Evolutionary conservation across 2,329 filamentous ascomycete species (phyloP).

Genomic region (Botrytis elliptica): DNA sequence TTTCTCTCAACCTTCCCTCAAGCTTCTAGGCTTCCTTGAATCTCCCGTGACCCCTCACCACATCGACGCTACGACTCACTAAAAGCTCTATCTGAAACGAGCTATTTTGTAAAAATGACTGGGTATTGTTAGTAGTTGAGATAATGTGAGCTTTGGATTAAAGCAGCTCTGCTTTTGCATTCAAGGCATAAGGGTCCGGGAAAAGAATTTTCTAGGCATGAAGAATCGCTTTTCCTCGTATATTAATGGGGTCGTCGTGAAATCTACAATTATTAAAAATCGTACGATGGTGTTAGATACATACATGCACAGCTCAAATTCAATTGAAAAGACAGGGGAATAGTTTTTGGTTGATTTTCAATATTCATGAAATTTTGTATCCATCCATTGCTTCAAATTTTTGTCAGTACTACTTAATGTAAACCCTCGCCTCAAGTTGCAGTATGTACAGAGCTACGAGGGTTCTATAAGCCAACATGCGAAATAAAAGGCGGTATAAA

Average conservation of each 20-base stretch:
- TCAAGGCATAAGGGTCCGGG: neutral
- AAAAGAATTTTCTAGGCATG: neutral
- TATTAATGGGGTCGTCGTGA: neutral
- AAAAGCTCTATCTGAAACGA: neutral
- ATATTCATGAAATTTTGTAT: neutral
- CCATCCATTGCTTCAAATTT: neutral
- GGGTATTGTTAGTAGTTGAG: neutral
- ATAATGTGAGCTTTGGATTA: neutral
- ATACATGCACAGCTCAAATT: neutral
- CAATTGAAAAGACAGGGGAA: too few species aligned
- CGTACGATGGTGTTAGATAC: neutral
- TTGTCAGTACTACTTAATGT: neutral
- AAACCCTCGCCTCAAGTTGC: neutral
- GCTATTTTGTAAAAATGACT: neutral
- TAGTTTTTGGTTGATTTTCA: neutral
- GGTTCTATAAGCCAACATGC: neutral
- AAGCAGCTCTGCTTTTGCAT: constrained; percentile 6
- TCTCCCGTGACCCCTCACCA: neutral
- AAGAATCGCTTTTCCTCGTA: neutral
- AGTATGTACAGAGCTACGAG: neutral
- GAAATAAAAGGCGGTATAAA: neutral
- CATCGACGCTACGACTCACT: neutral
- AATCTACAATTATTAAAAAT: neutral
- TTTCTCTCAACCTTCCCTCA: neutral
- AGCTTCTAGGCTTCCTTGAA: neutral